phyloP scores from a whole-genome alignment of 306 rosid genomes.

The Acacia acuminata region DNA sequence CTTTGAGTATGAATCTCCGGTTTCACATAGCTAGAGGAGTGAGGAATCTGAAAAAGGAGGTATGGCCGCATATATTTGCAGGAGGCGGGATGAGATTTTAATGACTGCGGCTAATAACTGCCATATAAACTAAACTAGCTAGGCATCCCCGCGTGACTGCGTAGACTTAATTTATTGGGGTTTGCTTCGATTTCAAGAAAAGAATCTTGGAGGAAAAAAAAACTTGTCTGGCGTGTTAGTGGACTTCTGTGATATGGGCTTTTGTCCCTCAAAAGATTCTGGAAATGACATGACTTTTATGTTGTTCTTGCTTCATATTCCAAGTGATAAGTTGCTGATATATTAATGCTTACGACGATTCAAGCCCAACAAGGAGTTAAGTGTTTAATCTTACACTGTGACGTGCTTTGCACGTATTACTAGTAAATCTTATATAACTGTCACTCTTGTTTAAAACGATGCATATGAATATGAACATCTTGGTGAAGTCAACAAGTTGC shows the following conservation, averaged over 20 bases:
- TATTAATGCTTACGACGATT: background rate
- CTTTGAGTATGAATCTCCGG: background rate
- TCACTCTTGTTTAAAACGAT: background rate
- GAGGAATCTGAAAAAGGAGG: slow-evolving; percentile 2
- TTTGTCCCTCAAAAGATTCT: slow-evolving; percentile 1
- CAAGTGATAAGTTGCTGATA: background rate
- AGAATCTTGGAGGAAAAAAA: background rate
- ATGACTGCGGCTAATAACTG: background rate
- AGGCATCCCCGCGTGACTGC: background rate
- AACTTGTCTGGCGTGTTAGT: background rate
- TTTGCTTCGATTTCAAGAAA: slow-evolving; percentile 12
- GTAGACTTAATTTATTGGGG: background rate
- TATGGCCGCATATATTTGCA: background rate
- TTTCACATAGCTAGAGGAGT: slow-evolving; percentile 3
- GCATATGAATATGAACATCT: background rate
- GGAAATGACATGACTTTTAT: background rate
- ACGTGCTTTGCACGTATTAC: background rate
- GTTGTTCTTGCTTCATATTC: background rate
- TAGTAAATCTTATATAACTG: background rate
- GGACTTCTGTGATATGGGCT: slow-evolving; percentile 8
- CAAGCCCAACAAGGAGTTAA: background rate
- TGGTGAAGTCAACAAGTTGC: background rate
- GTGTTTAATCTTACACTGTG: background rate
- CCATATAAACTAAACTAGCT: background rate
- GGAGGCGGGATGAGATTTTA: background rate